phyloP scores from a whole-genome alignment of 1,284 basidiomycete genomes.

The Tetrapyrgos nigripes region DNA sequence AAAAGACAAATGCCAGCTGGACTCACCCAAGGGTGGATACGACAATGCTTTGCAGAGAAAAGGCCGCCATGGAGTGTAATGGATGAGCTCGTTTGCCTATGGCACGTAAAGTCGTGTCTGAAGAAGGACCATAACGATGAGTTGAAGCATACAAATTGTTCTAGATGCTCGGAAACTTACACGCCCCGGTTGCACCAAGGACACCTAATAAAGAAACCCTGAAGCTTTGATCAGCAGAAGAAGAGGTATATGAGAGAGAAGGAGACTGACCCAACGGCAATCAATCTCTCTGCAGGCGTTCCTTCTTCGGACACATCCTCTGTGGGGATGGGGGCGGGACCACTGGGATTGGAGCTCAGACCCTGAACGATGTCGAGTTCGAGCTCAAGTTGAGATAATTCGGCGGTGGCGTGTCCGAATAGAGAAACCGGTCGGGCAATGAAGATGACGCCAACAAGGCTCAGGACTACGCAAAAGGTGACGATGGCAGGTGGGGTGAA shows the following conservation, averaged over 20 bases:
- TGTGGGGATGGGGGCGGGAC: neutral
- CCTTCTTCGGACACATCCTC: constrained; percentile 30
- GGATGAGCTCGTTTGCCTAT: constrained; percentile 79
- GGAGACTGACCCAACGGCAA: constrained; percentile 54
- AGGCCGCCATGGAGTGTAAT: constrained; percentile 75
- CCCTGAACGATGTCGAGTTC: constrained; percentile 8
- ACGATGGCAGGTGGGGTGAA: constrained; percentile 25
- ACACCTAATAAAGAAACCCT: constrained; percentile 67
- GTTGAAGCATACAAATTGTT: neutral
- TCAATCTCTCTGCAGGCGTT: constrained; percentile 50
- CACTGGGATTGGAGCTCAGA: constrained; percentile 15
- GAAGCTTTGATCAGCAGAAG: constrained; percentile 6
- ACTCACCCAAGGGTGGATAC: constrained; percentile 57
- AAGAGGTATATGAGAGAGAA: neutral
- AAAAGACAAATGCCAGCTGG: neutral
- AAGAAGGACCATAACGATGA: neutral
- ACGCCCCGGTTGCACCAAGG: constrained; percentile 64
- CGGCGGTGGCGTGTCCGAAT: constrained; percentile 40
- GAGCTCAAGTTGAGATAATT: constrained; percentile 10
- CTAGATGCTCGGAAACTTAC: too few relatives aligned
- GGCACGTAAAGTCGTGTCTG: constrained; percentile 71
- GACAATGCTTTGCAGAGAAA: constrained; percentile 68
- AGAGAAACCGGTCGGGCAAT: constrained; percentile 61
- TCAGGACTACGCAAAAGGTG: constrained; percentile 43
- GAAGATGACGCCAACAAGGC: constrained; percentile 66